Conservation (phyloP, 345 rosid species). For the Eucalyptus marginata region DNA sequence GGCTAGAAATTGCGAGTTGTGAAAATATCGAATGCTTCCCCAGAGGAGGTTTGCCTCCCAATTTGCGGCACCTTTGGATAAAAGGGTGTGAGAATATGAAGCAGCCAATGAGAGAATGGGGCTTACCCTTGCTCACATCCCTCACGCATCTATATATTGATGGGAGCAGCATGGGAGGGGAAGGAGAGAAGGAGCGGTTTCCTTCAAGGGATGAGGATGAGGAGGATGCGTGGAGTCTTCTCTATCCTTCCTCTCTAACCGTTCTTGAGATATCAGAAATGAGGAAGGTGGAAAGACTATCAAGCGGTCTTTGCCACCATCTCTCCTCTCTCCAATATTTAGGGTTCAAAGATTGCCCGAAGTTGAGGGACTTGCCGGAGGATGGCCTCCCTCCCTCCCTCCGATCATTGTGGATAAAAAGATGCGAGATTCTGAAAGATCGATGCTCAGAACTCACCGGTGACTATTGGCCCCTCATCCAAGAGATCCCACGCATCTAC, state of each 20-base stretch:
- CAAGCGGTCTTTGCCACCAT: not conserved
- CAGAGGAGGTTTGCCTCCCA: not conserved
- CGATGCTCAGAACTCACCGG: not conserved
- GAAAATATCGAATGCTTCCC: not conserved
- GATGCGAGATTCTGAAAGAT: not conserved
- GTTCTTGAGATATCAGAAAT: too few species aligned
- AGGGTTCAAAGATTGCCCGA: rapidly evolving
- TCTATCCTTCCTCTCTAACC: not conserved
- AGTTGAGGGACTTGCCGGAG: not conserved
- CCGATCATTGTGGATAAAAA: rapidly evolving
- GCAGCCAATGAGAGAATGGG: not conserved
- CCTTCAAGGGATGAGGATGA: not conserved
- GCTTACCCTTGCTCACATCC: not conserved
- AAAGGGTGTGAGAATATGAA: not conserved
- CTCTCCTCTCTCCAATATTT: not conserved
- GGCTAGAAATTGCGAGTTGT: rapidly evolving
- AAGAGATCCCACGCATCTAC: too few species aligned
- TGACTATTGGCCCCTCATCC: not conserved
- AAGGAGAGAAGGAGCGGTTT: not conserved
- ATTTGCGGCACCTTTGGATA: too few species aligned
- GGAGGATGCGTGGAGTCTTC: not conserved
- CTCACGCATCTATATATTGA: too few species aligned
- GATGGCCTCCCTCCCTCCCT: not conserved
- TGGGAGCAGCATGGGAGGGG: not conserved
- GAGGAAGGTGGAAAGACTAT: not conserved